Evolutionary conservation across 2,329 filamentous ascomycete species (phyloP).

Genomic region (Grosmannia serpens): DNA sequence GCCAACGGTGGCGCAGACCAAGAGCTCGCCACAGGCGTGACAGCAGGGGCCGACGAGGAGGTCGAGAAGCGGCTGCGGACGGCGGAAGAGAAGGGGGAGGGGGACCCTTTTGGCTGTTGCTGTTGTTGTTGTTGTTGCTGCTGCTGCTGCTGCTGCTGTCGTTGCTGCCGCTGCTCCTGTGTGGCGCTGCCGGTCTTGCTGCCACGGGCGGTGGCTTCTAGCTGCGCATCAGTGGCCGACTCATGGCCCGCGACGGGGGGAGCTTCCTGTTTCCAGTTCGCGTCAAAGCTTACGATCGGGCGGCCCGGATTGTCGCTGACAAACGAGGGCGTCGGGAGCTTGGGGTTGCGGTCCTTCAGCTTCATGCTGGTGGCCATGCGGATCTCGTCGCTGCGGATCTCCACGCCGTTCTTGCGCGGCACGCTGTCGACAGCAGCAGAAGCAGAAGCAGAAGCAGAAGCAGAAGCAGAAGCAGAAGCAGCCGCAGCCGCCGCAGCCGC

Average conservation of each 20-base stretch:
- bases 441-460: too few relatives aligned
- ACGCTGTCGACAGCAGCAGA: conserved; percentile 29
- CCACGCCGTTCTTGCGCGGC: conserved; percentile 63
- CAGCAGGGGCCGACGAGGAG: conserved; percentile 36
- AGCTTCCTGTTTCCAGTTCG: conserved; percentile 52
- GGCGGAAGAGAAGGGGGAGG: neutral
- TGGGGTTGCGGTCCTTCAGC: conserved; percentile 74
- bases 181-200: neutral
- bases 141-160: conserved; percentile 11
- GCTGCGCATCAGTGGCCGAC: conserved; percentile 58
- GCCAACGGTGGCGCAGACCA: conserved; percentile 21
- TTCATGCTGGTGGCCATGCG: conserved; percentile 82
- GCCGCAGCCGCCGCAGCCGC: neutral
- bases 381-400: conserved; percentile 80
- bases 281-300: conserved; percentile 95
- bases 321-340: conserved; percentile 76
- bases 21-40: conserved; percentile 40
- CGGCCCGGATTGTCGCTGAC: conserved; percentile 84
- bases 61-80: conserved; percentile 12
- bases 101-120: conserved; percentile 14
- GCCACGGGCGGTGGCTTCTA: conserved; percentile 27
- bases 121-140: conserved; percentile 14
- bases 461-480: too few relatives aligned
- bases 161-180: conserved; percentile 16
- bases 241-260: conserved; percentile 35